phyloP scores from a whole-genome alignment of 2,329 filamentous ascomycete genomes.

The Chaetomiaceae sp. region DNA sequence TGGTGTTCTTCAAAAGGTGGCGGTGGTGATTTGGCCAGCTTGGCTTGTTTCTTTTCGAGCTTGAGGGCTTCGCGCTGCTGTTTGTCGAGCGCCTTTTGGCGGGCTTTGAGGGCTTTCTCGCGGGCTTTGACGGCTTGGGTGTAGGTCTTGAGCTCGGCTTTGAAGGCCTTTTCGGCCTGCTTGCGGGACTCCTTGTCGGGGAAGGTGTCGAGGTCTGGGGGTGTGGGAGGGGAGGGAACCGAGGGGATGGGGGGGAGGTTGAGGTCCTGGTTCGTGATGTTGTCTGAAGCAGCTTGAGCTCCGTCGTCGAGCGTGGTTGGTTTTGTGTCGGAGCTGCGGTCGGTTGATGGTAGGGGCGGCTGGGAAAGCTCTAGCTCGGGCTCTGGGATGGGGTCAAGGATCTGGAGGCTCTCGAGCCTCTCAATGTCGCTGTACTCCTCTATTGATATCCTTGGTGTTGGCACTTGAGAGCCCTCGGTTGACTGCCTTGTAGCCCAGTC shows the following conservation, averaged over 20 bases:
- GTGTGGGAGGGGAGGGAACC: constrained; percentile 49
- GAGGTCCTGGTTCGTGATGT: constrained; percentile 14
- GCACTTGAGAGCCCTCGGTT: neutral
- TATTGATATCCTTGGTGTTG: constrained; percentile 32
- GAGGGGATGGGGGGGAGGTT: constrained; percentile 42
- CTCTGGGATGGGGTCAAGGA: constrained; percentile 15
- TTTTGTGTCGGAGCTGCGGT: neutral
- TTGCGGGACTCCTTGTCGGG: constrained; percentile 63
- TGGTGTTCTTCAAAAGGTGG: neutral
- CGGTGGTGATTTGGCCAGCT: neutral
- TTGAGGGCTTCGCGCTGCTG: constrained; percentile 26
- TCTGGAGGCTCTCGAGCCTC: constrained; percentile 3
- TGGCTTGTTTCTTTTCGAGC: constrained; percentile 14
- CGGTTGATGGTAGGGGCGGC: neutral
- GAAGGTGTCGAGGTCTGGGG: constrained; percentile 55
- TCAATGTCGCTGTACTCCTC: constrained; percentile 37
- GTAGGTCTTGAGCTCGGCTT: constrained; percentile 59
- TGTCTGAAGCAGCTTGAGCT: constrained; percentile 4
- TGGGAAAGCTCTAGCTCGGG: constrained; percentile 12
- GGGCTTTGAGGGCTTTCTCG: constrained; percentile 59
- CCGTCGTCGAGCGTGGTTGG: neutral
- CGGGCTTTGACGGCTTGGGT: constrained; percentile 63
- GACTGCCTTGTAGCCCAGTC: neutral
- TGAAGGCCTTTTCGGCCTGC: constrained; percentile 64
- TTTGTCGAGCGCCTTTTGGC: constrained; percentile 40